These are phyloP conservation scores for Pseudoneurospora amorphoporcata DNA, from an alignment of 495 filamentous ascomycete species.

Conservation along the genomic window DNA sequence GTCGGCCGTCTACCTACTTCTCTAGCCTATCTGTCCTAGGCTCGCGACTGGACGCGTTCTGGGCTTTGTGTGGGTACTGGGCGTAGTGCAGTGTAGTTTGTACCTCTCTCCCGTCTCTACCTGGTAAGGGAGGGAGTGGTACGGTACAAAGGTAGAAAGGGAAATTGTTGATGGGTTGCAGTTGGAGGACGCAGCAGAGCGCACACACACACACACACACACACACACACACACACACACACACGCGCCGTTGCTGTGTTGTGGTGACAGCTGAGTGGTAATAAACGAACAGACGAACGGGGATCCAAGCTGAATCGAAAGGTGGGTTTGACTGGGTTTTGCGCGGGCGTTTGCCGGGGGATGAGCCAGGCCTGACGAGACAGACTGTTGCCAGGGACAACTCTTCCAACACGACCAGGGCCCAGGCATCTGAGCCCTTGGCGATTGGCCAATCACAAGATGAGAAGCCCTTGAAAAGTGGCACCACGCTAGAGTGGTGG, in stretches of 20 bases:
- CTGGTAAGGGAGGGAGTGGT: neutral
- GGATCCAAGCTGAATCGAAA: neutral
- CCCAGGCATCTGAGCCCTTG: neutral
- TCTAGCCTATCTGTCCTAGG: neutral
- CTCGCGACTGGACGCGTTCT: neutral
- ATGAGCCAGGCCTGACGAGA: neutral
- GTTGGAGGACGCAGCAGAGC: neutral
- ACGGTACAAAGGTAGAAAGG: neutral
- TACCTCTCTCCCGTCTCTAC: neutral
- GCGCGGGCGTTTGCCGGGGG: neutral
- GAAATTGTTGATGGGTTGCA: neutral
- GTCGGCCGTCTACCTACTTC: neutral
- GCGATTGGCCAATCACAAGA: neutral
- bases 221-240: neutral
- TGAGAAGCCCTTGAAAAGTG: neutral
- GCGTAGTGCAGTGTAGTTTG: neutral
- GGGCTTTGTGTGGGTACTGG: neutral
- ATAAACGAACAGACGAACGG: neutral
- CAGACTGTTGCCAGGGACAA: conserved; percentile 9
- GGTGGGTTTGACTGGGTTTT: neutral
- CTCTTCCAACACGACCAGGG: neutral
- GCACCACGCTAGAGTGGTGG: neutral
- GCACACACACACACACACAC: neutral
- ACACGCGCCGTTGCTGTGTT: neutral
- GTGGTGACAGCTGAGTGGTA: neutral